These are phyloP conservation scores for Mychonastes homosphaera DNA, from an alignment of 139 green algal genomes.

Conservation along the genomic window DNA sequence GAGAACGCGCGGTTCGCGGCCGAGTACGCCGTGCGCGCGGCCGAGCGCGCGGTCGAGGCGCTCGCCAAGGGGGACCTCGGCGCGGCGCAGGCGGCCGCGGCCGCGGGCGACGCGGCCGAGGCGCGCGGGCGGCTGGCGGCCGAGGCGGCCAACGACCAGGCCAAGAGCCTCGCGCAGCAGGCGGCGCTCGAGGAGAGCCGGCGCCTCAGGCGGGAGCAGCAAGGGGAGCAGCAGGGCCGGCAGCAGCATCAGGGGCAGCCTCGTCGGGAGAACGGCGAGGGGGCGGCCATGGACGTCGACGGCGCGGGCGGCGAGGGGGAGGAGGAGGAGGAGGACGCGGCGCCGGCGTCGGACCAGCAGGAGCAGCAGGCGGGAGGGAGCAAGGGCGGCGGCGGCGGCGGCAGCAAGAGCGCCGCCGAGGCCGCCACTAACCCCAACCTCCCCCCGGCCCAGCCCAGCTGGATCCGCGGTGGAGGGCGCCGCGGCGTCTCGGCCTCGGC, in stretches of 20 bases:
- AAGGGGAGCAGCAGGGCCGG: constrained; percentile 9
- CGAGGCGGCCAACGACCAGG: constrained; percentile 4
- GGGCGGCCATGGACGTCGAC: neutral
- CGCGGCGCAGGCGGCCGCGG: neutral
- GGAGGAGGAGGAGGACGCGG: constrained; percentile 5
- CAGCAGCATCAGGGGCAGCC: neutral
- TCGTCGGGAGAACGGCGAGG: neutral
- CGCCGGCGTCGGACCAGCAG: neutral
- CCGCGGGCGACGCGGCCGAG: neutral
- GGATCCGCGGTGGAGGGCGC: constrained; percentile 24
- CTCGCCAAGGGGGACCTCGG: neutral
- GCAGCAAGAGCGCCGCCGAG: neutral
- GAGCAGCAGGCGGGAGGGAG: constrained; percentile 2
- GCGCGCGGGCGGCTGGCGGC: no score
- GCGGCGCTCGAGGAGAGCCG: constrained; percentile 1
- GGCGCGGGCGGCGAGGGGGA: constrained; percentile 1
- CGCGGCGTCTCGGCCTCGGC: no score
- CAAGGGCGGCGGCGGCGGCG: neutral
- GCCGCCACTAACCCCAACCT: no score
- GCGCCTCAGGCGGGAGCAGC: neutral
- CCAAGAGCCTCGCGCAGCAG: constrained; percentile 1
- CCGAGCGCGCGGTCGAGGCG: constrained; percentile 5
- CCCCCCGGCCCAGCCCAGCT: constrained; percentile 1
- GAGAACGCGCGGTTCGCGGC: neutral
- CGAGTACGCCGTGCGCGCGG: constrained; percentile 3